Evolutionary conservation across 2,329 filamentous ascomycete species (phyloP).

Genomic region (Podosphaera fusca): DNA sequence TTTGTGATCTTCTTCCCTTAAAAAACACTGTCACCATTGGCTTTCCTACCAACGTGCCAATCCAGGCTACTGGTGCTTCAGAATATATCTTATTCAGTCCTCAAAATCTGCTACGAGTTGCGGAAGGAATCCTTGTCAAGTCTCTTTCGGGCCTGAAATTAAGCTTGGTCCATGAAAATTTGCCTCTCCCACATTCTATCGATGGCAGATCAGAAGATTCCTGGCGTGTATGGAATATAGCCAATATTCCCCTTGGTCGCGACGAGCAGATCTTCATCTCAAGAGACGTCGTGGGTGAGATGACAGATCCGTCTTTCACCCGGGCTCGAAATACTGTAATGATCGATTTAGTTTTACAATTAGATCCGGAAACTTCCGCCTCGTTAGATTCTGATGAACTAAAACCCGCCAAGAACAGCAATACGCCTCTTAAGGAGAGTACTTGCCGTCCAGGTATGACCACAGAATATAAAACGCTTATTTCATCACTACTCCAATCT

Average conservation of each 20-base stretch:
- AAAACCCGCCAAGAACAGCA: constrained; percentile 4
- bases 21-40: constrained; percentile 47
- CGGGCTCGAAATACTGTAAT: constrained; percentile 49
- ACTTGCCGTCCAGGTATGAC: constrained; percentile 8
- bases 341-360: constrained; percentile 47
- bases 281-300: constrained; percentile 49
- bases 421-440: constrained; percentile 7
- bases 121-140: constrained; percentile 25
- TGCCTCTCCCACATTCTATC: constrained; percentile 14
- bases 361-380: constrained; percentile 4
- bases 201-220: constrained; percentile 20
- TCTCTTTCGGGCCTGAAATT: constrained; percentile 36
- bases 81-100: constrained; percentile 24
- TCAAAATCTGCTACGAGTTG: constrained; percentile 25
- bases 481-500: constrained; percentile 25
- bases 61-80: constrained; percentile 7
- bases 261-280: constrained; percentile 73
- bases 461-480: constrained; percentile 16
- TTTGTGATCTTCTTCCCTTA: constrained; percentile 47
- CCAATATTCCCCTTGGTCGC: constrained; percentile 57
- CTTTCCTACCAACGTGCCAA: constrained; percentile 23
- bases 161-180: constrained; percentile 41
- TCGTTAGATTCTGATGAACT: background rate
- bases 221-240: constrained; percentile 60
- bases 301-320: constrained; percentile 66